Percentiles rank a stretch among this genome's conserved stretches.
Conservation (phyloP, 805 yeast species). For the Jamesozyma gamospora region DNA sequence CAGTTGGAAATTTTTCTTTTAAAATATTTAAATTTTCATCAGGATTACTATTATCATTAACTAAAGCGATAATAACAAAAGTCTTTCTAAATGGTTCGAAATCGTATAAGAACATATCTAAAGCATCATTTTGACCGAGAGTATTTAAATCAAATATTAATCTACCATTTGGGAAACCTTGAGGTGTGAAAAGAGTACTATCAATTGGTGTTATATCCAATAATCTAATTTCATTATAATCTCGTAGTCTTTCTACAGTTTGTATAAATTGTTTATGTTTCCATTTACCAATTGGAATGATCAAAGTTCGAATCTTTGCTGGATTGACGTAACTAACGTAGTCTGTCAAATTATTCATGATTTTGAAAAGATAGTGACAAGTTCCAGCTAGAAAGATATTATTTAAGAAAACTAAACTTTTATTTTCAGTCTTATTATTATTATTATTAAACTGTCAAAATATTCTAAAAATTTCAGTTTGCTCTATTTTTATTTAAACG, state of each 20-base stretch:
- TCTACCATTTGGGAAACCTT: constrained; percentile 71
- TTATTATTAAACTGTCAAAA: too few species aligned
- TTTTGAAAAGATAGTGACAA: too few species aligned
- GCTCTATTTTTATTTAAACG: too few species aligned
- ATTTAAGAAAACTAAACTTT: too few species aligned
- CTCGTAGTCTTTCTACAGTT: constrained; percentile 36
- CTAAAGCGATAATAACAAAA: constrained; percentile 48
- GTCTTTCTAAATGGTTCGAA: constrained; percentile 83
- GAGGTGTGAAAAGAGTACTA: constrained; percentile 64
- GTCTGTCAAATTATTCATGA: constrained; percentile 4
- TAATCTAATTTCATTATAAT: constrained; percentile 54
- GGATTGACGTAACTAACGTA: constrained; percentile 41
- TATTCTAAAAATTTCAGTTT: too few species aligned
- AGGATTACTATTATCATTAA: constrained; percentile 20
- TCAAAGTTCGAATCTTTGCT: constrained; percentile 52
- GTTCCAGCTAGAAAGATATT: too few species aligned
- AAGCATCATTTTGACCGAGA: constrained; percentile 35
- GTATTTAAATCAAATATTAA: constrained; percentile 49
- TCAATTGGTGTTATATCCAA: constrained; percentile 64
- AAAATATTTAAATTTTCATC: constrained; percentile 32
- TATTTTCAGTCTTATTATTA: too few species aligned
- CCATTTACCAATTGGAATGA: constrained; percentile 57
- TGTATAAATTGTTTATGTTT: constrained; percentile 29
- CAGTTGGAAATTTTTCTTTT: constrained; percentile 21
- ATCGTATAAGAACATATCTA: constrained; percentile 63